phyloP scores from a whole-genome alignment of 208 protist species.

The Crithidia mellificae region DNA sequence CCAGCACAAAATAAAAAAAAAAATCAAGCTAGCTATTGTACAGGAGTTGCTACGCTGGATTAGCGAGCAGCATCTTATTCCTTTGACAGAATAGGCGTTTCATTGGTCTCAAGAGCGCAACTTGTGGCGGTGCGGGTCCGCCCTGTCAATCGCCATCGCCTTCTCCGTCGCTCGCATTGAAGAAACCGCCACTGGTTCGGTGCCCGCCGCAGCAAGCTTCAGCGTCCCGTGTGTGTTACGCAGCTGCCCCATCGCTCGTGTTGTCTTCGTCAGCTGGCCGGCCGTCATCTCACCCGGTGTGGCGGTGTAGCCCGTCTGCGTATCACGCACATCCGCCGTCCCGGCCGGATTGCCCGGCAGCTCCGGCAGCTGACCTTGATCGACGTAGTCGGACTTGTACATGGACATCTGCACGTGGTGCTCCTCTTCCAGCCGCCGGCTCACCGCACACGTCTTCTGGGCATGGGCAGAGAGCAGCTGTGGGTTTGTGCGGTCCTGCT shows the following conservation, averaged over 20 bases:
- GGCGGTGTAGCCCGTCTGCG: slow-evolving; percentile 28
- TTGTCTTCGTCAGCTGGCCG: slow-evolving; percentile 49
- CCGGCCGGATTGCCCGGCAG: slow-evolving; percentile 52
- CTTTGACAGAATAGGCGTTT: no score
- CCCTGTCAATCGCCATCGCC: slow-evolving; percentile 56
- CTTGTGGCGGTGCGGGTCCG: slow-evolving; percentile 79
- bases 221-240: slow-evolving; percentile 80
- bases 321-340: slow-evolving; percentile 35
- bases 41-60: no score
- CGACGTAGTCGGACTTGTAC: slow-evolving; percentile 67
- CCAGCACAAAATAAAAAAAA: no score
- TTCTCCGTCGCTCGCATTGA: slow-evolving; percentile 59
- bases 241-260: slow-evolving; percentile 32
- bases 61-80: no score
- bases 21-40: no score
- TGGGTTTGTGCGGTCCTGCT: slow-evolving; percentile 70
- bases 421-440: slow-evolving; percentile 69
- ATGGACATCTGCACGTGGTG: slow-evolving; percentile 72
- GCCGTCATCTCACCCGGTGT: slow-evolving; percentile 57
- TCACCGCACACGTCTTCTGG: slow-evolving; percentile 53
- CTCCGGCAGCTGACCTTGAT: slow-evolving; percentile 71
- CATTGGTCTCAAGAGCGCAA: slow-evolving; percentile 35
- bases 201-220: slow-evolving; percentile 10
- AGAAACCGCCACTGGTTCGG: slow-evolving; percentile 13
- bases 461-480: slow-evolving; percentile 44